Percentiles rank a stretch among this genome's conserved stretches.
These are phyloP conservation scores for Cubamyces lactineus DNA, from an alignment of 768 basidiomycete species.

Conservation along the genomic window DNA sequence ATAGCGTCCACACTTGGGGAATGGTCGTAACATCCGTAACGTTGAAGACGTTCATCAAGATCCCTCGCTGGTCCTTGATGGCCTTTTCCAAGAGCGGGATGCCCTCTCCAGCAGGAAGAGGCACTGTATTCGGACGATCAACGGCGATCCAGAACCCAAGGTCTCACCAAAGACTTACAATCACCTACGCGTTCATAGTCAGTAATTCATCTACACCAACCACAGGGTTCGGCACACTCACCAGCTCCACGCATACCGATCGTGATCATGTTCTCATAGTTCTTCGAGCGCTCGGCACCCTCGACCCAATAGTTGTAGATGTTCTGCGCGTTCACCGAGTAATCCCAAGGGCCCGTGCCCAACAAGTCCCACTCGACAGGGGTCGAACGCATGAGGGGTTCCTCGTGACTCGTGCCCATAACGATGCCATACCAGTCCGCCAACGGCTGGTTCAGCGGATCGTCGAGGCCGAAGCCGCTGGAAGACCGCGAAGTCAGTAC, in stretches of 20 bases:
- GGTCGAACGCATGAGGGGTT: conserved; percentile 74
- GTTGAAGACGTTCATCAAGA: conserved; percentile 56
- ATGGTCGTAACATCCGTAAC: conserved; percentile 50
- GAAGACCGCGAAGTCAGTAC: background rate
- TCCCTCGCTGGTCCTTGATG: conserved; percentile 59
- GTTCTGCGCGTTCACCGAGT: conserved; percentile 52
- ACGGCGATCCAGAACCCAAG: background rate
- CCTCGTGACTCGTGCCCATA: conserved; percentile 77
- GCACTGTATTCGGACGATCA: conserved; percentile 39
- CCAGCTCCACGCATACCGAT: conserved; percentile 67
- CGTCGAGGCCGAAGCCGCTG: conserved; percentile 58
- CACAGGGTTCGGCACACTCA: background rate
- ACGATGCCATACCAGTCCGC: conserved; percentile 69
- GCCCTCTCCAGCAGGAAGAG: conserved; percentile 52
- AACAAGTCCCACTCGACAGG: conserved; percentile 66
- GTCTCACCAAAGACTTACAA: conserved; percentile 31
- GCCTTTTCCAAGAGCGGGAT: conserved; percentile 57
- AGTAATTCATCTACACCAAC: background rate
- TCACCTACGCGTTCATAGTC: conserved; percentile 43
- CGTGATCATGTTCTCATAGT: conserved; percentile 65
- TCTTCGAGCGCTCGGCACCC: conserved; percentile 59
- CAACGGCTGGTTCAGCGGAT: conserved; percentile 59
- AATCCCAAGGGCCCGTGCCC: conserved; percentile 65
- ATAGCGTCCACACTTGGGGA: conserved; percentile 71
- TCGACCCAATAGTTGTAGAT: conserved; percentile 66